Conservation (phyloP, 2,329 filamentous ascomycete species). For the Elsinoe batatas region DNA sequence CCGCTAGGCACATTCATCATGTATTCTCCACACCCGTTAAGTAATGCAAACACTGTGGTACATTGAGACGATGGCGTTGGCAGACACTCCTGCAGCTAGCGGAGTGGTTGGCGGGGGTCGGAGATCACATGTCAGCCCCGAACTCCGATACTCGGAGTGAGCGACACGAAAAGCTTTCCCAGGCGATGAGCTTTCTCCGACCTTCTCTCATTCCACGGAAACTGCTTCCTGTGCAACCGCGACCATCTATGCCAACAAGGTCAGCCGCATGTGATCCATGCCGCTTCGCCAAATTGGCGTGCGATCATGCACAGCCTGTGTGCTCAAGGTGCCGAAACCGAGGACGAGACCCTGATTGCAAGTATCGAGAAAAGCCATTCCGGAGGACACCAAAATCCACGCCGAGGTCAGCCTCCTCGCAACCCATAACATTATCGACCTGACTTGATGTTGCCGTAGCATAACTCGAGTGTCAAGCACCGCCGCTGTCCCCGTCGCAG, state of each 20-base stretch:
- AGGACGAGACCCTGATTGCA: constrained; percentile 18
- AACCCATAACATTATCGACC: background rate
- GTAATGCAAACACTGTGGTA: background rate
- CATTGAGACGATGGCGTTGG: background rate
- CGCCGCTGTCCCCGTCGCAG: constrained; percentile 10
- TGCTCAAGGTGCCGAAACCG: constrained; percentile 22
- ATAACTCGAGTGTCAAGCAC: constrained; percentile 10
- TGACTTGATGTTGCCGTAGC: background rate
- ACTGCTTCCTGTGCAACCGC: background rate
- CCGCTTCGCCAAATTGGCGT: constrained; percentile 23
- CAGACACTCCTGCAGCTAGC: too few relatives aligned
- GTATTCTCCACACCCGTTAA: too few relatives aligned
- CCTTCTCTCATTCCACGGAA: background rate
- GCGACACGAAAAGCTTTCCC: background rate
- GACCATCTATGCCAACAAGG: constrained; percentile 5
- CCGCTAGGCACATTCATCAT: too few relatives aligned
- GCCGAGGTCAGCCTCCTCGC: constrained; percentile 3
- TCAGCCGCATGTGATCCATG: constrained; percentile 25
- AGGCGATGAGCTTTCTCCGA: background rate
- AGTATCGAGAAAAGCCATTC: constrained; percentile 24
- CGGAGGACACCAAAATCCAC: constrained; percentile 17
- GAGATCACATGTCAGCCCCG: background rate
- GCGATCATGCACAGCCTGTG: constrained; percentile 22
- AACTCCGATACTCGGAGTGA: background rate
- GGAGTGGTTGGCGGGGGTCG: too few relatives aligned